Percentiles rank a stretch among this genome's conserved stretches.
Conservation (phyloP, 345 rosid species). For the Eucalyptus melliodora region DNA sequence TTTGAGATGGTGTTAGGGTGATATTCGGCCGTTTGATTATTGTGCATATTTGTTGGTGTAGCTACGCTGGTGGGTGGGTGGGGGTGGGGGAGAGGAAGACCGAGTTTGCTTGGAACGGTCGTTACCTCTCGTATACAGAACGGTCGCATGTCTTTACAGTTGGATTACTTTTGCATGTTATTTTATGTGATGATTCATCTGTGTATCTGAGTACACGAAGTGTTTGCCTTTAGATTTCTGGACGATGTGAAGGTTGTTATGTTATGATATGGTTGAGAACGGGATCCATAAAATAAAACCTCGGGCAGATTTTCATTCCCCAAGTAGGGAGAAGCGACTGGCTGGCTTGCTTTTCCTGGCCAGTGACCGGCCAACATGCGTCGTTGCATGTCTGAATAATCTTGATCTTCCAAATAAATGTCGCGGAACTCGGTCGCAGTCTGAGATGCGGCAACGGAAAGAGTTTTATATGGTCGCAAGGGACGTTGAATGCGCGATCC, state of each 20-base stretch:
- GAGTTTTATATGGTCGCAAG: not conserved
- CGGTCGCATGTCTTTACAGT: not conserved
- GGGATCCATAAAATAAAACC: not conserved
- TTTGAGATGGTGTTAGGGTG: conserved; percentile 13
- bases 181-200: not conserved
- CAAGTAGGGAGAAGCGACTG: not conserved
- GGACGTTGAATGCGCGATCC: not conserved
- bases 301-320: not conserved
- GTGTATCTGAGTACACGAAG: not conserved
- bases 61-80: not conserved
- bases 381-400: not conserved
- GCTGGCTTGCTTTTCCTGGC: not conserved
- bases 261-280: not conserved
- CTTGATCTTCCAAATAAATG: not conserved
- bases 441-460: not conserved
- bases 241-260: not conserved
- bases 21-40: not conserved
- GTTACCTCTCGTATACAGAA: not conserved
- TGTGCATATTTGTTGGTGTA: not conserved
- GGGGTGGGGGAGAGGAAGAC: not conserved
- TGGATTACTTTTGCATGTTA: not conserved
- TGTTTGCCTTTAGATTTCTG: not conserved
- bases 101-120: not conserved
- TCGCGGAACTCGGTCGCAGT: not conserved
- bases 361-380: not conserved